Percentiles rank a stretch among this genome's conserved stretches.
phyloP scores from a whole-genome alignment of 2,329 filamentous ascomycete species.

The Truncatella angustata region DNA sequence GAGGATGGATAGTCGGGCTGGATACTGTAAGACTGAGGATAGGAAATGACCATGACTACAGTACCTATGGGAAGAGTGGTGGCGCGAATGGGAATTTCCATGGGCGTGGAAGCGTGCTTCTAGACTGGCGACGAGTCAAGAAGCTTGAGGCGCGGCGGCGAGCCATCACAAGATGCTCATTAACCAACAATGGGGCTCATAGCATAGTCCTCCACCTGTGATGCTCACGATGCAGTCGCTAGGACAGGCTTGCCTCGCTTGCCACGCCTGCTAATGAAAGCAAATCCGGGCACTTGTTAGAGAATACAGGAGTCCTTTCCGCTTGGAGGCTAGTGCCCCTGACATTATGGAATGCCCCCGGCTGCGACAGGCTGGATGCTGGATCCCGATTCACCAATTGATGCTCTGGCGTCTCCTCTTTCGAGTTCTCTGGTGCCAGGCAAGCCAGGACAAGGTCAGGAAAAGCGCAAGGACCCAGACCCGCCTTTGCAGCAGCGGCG shows the following conservation, averaged over 20 bases:
- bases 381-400: constrained; percentile 1
- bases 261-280: constrained; percentile 1
- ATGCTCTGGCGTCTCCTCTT: background rate
- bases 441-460: background rate
- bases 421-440: too few relatives aligned
- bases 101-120: background rate
- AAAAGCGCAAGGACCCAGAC: constrained; percentile 4
- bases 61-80: too few relatives aligned
- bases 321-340: background rate
- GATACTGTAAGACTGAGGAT: too few relatives aligned
- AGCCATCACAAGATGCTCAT: constrained; percentile 1
- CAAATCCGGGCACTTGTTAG: constrained; percentile 1
- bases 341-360: background rate
- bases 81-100: background rate
- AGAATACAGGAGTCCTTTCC: background rate
- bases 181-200: constrained; percentile 3
- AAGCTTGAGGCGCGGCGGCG: background rate
- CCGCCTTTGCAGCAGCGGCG: too few relatives aligned
- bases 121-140: constrained; percentile 1
- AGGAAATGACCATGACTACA: too few relatives aligned
- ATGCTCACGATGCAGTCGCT: background rate
- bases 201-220: background rate
- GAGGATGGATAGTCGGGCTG: background rate
- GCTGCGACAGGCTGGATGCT: background rate
- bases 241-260: background rate